Evolutionary conservation across 805 yeast species (phyloP).

Genomic region (Cephaloascus albidus): DNA sequence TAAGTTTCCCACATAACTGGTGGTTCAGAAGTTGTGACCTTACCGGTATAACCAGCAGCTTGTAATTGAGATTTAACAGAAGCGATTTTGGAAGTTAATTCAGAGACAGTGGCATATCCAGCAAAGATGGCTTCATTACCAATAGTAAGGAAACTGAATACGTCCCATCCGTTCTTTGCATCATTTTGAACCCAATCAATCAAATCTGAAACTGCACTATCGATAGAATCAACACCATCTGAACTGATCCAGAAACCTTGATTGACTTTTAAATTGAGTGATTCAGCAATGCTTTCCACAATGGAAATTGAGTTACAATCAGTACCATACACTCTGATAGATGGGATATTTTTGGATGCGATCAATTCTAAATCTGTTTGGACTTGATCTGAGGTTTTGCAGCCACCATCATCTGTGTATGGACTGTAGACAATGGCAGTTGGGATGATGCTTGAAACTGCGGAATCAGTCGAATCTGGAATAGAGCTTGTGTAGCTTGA

Average conservation of each 20-base stretch:
- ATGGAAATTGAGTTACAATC: conserved; percentile 69
- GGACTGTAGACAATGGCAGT: conserved; percentile 69
- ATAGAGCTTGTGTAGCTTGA: conserved; percentile 6
- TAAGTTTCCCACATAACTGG: conserved; percentile 60
- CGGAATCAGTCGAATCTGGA: conserved; percentile 11
- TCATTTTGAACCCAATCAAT: conserved; percentile 28
- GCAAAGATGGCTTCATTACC: conserved; percentile 83
- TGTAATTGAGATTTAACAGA: conserved; percentile 50
- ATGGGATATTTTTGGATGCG: conserved; percentile 48
- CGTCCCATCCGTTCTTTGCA: conserved; percentile 50
- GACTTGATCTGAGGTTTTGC: conserved; percentile 54
- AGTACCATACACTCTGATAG: conserved; percentile 75
- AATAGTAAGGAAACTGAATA: conserved; percentile 69
- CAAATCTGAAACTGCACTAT: conserved; percentile 43
- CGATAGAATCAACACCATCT: conserved; percentile 63
- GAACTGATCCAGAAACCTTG: conserved; percentile 80
- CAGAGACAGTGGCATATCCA: conserved; percentile 49
- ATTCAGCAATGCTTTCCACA: conserved; percentile 49
- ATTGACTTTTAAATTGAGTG: conserved; percentile 61
- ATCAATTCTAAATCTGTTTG: conserved; percentile 50
- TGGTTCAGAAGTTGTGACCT: conserved; percentile 81
- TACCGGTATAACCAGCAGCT: conserved; percentile 69
- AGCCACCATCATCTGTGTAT: conserved; percentile 55
- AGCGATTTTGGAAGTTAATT: conserved; percentile 56
- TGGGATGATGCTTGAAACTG: conserved; percentile 24